Percentiles rank a stretch among this genome's conserved stretches.
phyloP scores from a whole-genome alignment of 1,139 yeast species.

The Taphrina pruni region DNA sequence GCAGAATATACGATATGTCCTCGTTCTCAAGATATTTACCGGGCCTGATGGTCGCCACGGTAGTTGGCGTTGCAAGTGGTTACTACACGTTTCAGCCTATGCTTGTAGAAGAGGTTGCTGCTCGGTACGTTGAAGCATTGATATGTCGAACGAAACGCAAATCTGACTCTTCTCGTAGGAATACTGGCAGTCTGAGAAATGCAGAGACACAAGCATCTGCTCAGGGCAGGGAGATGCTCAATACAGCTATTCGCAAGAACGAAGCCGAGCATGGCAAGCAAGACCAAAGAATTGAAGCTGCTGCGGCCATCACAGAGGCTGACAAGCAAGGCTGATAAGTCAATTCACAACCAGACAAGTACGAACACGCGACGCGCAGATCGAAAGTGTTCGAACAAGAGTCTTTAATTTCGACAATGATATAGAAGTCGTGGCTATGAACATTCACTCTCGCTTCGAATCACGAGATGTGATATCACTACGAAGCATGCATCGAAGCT shows the following conservation, averaged over 20 bases:
- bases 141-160: neutral
- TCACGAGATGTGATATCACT: too few species aligned
- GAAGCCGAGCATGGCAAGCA: conserved; percentile 28
- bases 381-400: neutral
- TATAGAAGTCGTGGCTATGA: too few species aligned
- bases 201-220: conserved; percentile 17
- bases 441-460: too few species aligned
- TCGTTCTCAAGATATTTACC: conserved; percentile 32
- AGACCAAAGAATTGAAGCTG: conserved; percentile 15
- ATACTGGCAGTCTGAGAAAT: conserved; percentile 4
- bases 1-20: neutral
- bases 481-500: too few species aligned
- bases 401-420: too few species aligned
- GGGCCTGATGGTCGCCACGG: conserved; percentile 32
- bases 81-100: conserved; percentile 35
- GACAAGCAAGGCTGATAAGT: conserved; percentile 4
- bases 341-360: neutral
- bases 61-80: conserved; percentile 36
- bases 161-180: neutral
- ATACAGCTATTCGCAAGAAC: conserved; percentile 17
- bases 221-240: conserved; percentile 20
- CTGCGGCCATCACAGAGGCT: conserved; percentile 10
- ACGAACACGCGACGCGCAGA: neutral
- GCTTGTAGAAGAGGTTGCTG: conserved; percentile 33
- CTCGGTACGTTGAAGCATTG: conserved; percentile 14